Percentiles rank a stretch among this genome's conserved stretches.
Evolutionary conservation across 2,329 filamentous ascomycete genomes (phyloP).

Genomic region (Periglandula ipomoeae): DNA sequence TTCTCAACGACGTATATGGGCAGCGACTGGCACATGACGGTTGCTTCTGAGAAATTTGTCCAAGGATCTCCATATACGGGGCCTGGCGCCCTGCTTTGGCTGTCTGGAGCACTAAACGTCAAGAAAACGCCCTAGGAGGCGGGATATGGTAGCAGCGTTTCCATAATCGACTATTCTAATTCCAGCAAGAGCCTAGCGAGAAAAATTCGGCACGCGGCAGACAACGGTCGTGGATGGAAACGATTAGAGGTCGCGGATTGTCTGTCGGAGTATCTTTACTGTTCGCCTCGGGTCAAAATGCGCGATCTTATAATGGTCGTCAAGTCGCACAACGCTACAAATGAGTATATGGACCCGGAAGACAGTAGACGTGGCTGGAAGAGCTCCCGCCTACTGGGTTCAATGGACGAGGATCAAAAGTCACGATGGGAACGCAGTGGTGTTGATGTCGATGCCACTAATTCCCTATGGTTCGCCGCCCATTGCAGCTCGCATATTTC

Average conservation of each 20-base stretch:
- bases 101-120: not conserved
- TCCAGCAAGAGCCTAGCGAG: not conserved
- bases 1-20: slow-evolving; percentile 7
- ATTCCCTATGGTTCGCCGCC: not conserved
- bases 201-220: not conserved
- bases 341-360: not conserved
- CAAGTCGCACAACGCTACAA: not conserved
- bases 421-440: not conserved
- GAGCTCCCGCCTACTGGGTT: not conserved
- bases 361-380: too few relatives aligned
- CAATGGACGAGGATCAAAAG: not conserved
- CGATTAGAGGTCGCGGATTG: not conserved
- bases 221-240: not conserved
- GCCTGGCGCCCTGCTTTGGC: not conserved
- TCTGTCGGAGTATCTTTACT: not conserved
- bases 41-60: slow-evolving; percentile 5
- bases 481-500: not conserved
- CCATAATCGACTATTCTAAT: not conserved
- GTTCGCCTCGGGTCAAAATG: not conserved
- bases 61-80: not conserved
- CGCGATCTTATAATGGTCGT: not conserved
- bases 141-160: not conserved
- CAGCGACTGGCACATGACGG: slow-evolving; percentile 6
- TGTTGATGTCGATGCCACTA: not conserved
- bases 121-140: too few relatives aligned